Base-by-base conservation (phyloP, 148 eudicot species). In the Salicornia ramosissima region DNA sequence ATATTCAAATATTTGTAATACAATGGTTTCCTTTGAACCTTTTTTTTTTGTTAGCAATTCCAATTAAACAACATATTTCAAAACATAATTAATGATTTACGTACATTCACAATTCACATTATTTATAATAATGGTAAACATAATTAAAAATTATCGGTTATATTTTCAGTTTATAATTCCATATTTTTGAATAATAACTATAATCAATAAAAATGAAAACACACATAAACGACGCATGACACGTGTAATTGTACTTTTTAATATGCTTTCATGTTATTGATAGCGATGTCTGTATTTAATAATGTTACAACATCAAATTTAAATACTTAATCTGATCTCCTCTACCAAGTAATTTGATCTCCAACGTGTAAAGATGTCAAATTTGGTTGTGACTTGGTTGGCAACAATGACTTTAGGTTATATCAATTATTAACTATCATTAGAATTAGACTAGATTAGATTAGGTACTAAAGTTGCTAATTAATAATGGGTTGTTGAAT, bases 291-390 rank as follows among this genome's bases (percentile, higher is more conserved):
- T 40, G 29, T 16, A 40, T 63, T 13, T 39, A 63, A 63, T 63
- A 63, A 63, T 63, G 67, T 63, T 63, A 63, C 50, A 42, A 63
- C 50, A 40, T 42, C 31, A 14, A 63, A 63, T 22, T 40, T 62
- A 22, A 63, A 63, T 63, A 63, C 12, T 40, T 42, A 50, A 11
- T 63, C 16, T 40, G 50, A 39, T 63, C 67, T 31, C 36, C 10
- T 50, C 67, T 63, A 63, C 39, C 51, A 63, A 63, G 43, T 63
- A 63, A 63, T 42, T 63, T 22, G 67, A 63, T 22, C 67, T 40
- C 67, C 50, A 63, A 63, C 51, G 50, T 63, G 67, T 42, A 63
- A 40, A 63, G 67, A 63, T 63, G 67, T 42, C 67, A 63, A 63
- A 39, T 63, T 63, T 63, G 67, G 67, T 40, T 40, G 50, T 63